Evolutionary conservation across 1,284 basidiomycete species (phyloP).

Genomic region (Amylostereum areolatum): DNA sequence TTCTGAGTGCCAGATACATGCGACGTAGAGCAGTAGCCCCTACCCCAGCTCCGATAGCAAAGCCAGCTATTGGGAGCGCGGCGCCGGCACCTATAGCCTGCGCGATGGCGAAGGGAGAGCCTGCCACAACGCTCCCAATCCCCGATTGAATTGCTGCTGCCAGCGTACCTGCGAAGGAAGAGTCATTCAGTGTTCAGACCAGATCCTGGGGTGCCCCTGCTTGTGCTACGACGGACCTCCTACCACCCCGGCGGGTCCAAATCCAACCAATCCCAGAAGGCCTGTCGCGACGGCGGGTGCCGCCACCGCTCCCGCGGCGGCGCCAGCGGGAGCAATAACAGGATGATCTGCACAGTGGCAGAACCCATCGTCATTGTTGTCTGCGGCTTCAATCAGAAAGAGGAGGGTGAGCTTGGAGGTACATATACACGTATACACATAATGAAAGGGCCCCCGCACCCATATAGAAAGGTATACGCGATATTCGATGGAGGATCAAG

Average conservation of each 20-base stretch:
- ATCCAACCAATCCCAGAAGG: neutral
- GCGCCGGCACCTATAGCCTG: neutral
- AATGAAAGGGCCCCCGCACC: too few species aligned
- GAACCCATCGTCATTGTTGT: too few species aligned
- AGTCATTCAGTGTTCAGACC: neutral
- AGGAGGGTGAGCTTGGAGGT: too few species aligned
- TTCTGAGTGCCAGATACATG: neutral
- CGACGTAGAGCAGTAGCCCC: neutral
- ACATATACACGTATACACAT: too few species aligned
- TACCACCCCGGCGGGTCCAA: neutral
- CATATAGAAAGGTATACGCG: too few species aligned
- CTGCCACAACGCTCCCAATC: neutral
- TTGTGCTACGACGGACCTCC: neutral
- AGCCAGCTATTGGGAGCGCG: neutral
- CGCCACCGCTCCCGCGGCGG: neutral
- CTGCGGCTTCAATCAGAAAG: too few species aligned
- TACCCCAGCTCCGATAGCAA: neutral
- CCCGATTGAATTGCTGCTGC: neutral
- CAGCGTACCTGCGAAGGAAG: neutral
- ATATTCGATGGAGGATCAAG: too few species aligned
- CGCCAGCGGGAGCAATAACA: neutral
- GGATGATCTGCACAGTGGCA: too few species aligned
- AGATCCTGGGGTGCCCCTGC: neutral
- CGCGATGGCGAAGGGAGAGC: neutral
- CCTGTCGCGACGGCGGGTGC: neutral